These are phyloP conservation scores for Cochlearia excelsa DNA, from an alignment of 345 rosid genomes.

Conservation along the genomic window DNA sequence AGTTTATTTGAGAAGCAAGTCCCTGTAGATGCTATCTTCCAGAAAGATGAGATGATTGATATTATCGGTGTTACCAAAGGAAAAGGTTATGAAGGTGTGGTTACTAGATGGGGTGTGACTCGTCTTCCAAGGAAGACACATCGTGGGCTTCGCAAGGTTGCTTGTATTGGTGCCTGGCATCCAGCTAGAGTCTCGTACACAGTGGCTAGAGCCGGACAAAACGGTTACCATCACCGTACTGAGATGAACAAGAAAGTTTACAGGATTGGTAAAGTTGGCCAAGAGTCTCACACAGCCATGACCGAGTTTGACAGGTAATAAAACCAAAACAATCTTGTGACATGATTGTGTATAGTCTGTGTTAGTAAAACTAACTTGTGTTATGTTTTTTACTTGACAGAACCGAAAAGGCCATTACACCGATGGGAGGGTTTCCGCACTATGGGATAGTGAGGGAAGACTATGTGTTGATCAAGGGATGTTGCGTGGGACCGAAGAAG, in stretches of 20 bases:
- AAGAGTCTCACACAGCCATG: slow-evolving; percentile 69
- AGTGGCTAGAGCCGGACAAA: slow-evolving; percentile 96
- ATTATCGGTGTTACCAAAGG: slow-evolving; percentile 89
- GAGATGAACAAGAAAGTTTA: slow-evolving; percentile 92
- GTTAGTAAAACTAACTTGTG: slow-evolving; percentile 26
- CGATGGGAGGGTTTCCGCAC: slow-evolving; percentile 91
- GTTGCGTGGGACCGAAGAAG: slow-evolving; percentile 88
- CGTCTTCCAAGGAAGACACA: slow-evolving; percentile 95
- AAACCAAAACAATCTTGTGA: background rate
- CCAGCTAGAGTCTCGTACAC: slow-evolving; percentile 96
- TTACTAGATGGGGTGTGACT: slow-evolving; percentile 93
- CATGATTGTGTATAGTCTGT: background rate
- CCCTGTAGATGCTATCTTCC: slow-evolving; percentile 75
- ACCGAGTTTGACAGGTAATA: slow-evolving; percentile 77
- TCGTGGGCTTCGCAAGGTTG: slow-evolving; percentile 92
- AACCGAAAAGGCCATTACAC: slow-evolving; percentile 88
- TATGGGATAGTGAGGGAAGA: slow-evolving; percentile 85
- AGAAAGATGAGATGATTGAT: slow-evolving; percentile 94
- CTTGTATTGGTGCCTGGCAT: slow-evolving; percentile 99
- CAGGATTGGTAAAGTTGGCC: slow-evolving; percentile 71
- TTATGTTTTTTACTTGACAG: background rate
- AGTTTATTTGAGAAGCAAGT: slow-evolving; percentile 84
- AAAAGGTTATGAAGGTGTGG: slow-evolving; percentile 93
- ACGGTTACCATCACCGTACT: slow-evolving; percentile 89
- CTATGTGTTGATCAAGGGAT: slow-evolving; percentile 79